Base-by-base conservation (phyloP, 169 alveolate species). In the Plasmodium falciparum region DNA sequence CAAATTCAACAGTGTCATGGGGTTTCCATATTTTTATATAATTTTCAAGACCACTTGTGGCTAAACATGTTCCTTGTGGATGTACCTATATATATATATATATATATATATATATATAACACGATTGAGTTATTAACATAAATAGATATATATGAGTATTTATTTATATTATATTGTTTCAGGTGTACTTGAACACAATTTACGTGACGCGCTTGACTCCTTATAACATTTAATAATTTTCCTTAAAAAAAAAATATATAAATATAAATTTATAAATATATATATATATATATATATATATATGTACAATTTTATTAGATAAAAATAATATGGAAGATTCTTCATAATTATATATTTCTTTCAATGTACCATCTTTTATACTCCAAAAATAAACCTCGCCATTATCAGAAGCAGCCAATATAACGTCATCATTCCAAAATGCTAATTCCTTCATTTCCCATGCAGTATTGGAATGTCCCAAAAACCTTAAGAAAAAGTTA, bases 1-100 rank as follows among this genome's bases (percentile, higher is more conserved):
- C 70, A 33, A 54, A 63, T 15, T 89, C 88, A 17, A 13, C 15
- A 13, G 2, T 61, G 22, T 85, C 90, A 2, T 56, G 22, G 6
- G 95, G 95, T n/a, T 75, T 15, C 95, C 95, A 92, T 2, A 92
- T 59, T 70, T 92, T 70, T 54, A 92, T 66, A 83, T 75, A 69
- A 39, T 75, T 61, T 56, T 92, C 95, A 49, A 88, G 62, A 20
- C 95, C 95, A 69, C 93, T 62, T 24, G 95, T 78, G 2, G 95
- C 95, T 62, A 92, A 54, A 59, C 52, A 24, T 8, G 88, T 47
- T 50, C 93, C 92, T 73, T 50, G 90, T n/a, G 92, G 92, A 59
- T 88, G 91, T 2, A 92, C 95, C 65, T 72, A 72, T 52, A n/a
- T 49, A 50, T 52, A 56, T 54, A 54, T 4, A 26, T 26, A 20